Percentiles rank a stretch among this genome's conserved stretches.
phyloP scores from a whole-genome alignment of 1,284 basidiomycete genomes.

The Ganoderma lucidum region DNA sequence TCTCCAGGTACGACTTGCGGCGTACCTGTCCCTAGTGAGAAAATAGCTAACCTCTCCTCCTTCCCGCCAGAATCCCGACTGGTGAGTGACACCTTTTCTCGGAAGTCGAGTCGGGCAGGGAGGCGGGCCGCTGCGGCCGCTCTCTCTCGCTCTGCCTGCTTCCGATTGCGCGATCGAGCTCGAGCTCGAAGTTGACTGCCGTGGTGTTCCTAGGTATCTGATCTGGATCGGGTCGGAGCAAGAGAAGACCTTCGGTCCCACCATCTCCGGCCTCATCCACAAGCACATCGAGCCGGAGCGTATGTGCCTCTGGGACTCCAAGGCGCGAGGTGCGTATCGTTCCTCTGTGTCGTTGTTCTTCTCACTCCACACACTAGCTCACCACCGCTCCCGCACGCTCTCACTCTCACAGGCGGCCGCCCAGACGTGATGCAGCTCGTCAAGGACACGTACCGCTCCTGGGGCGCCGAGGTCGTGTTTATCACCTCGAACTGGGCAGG shows the following conservation, averaged over 20 bases:
- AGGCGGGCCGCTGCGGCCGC: background rate
- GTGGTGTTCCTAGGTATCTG: constrained; percentile 54
- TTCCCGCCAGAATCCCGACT: constrained; percentile 59
- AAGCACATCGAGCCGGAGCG: constrained; percentile 62
- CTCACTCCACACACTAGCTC: constrained; percentile 8
- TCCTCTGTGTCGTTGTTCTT: background rate
- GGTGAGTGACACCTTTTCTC: constrained; percentile 48
- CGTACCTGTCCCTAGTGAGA: background rate
- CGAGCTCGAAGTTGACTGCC: constrained; percentile 6
- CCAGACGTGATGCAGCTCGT: constrained; percentile 53
- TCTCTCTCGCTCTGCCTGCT: background rate
- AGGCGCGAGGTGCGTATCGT: constrained; percentile 56
- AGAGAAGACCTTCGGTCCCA: constrained; percentile 53
- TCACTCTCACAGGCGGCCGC: constrained; percentile 43
- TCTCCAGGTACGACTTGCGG: constrained; percentile 40
- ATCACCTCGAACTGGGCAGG: constrained; percentile 71
- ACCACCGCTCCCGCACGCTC: background rate
- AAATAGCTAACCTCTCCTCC: constrained; percentile 10
- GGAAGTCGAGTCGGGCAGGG: background rate
- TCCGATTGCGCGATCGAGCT: background rate
- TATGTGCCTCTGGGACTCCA: constrained; percentile 69
- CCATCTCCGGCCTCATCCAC: constrained; percentile 56
- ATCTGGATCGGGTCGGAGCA: constrained; percentile 64
- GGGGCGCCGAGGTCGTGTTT: constrained; percentile 65
- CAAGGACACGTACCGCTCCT: constrained; percentile 47